These are phyloP conservation scores for Raddia guianensis DNA, from an alignment of 176 grass and related monocot genomes.

Conservation along the genomic window DNA sequence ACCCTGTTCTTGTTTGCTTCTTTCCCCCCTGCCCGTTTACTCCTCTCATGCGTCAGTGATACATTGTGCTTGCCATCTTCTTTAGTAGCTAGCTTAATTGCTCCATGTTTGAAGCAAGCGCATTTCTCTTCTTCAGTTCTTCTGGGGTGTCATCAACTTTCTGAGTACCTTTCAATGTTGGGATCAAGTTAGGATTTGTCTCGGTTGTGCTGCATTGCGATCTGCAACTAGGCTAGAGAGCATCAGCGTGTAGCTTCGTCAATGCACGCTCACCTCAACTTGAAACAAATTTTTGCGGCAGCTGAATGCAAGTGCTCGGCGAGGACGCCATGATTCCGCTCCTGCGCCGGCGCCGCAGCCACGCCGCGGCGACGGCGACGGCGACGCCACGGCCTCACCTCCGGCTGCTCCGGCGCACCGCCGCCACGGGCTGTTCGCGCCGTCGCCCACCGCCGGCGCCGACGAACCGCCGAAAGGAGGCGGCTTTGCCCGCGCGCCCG, in stretches of 20 bases:
- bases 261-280: neutral
- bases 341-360: neutral
- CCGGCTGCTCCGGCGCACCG: neutral
- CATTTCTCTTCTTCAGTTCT: no score
- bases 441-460: constrained; percentile 39
- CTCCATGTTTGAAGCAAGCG: no score
- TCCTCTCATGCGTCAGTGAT: no score
- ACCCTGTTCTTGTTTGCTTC: no score
- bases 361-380: neutral
- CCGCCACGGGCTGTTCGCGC: neutral
- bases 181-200: neutral
- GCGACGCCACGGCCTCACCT: neutral
- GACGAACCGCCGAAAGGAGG: constrained; percentile 3
- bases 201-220: no score
- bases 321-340: neutral
- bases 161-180: no score
- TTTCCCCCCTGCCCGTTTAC: no score
- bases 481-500: neutral
- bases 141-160: no score
- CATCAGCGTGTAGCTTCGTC: no score
- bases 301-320: neutral
- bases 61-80: no score
- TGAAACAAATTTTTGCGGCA: neutral
- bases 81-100: no score
- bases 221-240: no score